These are phyloP conservation scores for Fusarium algeriense DNA, from an alignment of 2,329 filamentous ascomycete species.

Conservation along the genomic window DNA sequence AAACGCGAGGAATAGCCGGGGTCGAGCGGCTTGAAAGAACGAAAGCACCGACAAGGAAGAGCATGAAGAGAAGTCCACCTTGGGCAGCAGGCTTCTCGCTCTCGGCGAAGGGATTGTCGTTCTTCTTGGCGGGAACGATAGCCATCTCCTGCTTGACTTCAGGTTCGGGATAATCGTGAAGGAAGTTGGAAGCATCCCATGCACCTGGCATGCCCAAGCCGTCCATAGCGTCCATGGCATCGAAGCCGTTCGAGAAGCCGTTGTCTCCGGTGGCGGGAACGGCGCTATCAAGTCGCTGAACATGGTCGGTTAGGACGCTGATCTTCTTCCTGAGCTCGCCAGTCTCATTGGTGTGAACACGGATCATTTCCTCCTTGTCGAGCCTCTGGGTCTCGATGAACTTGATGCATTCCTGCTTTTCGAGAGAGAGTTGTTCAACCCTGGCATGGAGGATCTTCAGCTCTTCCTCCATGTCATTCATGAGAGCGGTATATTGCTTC, in stretches of 20 bases:
- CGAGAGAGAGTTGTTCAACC: constrained; percentile 76
- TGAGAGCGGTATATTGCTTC: constrained; percentile 84
- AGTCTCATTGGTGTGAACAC: constrained; percentile 88
- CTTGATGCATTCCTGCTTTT: constrained; percentile 80
- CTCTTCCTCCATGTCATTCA: constrained; percentile 83
- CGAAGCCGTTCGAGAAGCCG: constrained; percentile 77
- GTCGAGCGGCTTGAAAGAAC: constrained; percentile 87
- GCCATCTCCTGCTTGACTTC: constrained; percentile 72
- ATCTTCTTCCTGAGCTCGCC: constrained; percentile 94
- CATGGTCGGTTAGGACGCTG: constrained; percentile 79
- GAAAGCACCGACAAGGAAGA: constrained; percentile 95
- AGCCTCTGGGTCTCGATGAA: constrained; percentile 81
- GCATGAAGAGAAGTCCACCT: constrained; percentile 89
- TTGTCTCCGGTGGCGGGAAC: constrained; percentile 64
- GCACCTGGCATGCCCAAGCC: constrained; percentile 82
- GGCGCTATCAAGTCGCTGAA: constrained; percentile 76
- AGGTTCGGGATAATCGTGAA: constrained; percentile 75
- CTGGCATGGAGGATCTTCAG: constrained; percentile 75
- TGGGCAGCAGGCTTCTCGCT: constrained; percentile 77
- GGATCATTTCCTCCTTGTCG: constrained; percentile 93
- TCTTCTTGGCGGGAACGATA: constrained; percentile 67
- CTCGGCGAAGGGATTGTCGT: constrained; percentile 56
- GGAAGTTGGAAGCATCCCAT: constrained; percentile 82
- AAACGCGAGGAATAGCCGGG: constrained; percentile 79
- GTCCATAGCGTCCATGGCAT: constrained; percentile 88